Percentiles rank a stretch among this genome's conserved stretches.
phyloP scores from a whole-genome alignment of 768 basidiomycete genomes.

The Naematelia encephala region DNA sequence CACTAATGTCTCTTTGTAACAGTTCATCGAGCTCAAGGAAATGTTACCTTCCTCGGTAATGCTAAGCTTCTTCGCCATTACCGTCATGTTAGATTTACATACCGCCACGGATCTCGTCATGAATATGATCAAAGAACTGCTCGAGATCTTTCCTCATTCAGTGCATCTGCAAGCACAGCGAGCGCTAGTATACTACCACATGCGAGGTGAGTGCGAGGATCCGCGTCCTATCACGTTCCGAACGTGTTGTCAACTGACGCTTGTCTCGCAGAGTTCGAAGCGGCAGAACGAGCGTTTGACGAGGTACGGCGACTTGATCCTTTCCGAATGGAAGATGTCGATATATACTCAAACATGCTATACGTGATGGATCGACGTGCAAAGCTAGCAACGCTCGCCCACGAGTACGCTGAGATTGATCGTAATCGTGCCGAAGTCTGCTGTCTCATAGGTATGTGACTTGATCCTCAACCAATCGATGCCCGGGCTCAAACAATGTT shows the following conservation, averaged over 20 bases:
- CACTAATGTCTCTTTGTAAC: neutral
- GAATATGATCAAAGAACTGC: constrained; percentile 71
- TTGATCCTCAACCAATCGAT: neutral
- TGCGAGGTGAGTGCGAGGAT: constrained; percentile 65
- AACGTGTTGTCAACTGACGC: neutral
- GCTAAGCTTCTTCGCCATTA: constrained; percentile 75
- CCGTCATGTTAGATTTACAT: constrained; percentile 82
- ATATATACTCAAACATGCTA: constrained; percentile 92
- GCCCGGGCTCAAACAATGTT: neutral
- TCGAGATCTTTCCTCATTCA: constrained; percentile 76
- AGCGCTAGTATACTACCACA: constrained; percentile 82
- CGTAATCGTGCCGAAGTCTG: constrained; percentile 95
- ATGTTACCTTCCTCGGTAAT: constrained; percentile 59
- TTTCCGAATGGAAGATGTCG: constrained; percentile 87
- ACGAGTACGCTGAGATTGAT: constrained; percentile 82
- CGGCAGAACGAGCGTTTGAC: constrained; percentile 81
- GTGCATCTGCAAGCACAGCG: constrained; percentile 81
- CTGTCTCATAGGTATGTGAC: constrained; percentile 77
- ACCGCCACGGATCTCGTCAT: constrained; percentile 83
- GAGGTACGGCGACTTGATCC: constrained; percentile 76
- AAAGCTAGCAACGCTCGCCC: constrained; percentile 85
- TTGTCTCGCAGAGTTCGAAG: constrained; percentile 70
- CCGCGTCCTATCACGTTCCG: neutral
- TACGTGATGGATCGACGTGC: constrained; percentile 88
- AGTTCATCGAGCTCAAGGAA: constrained; percentile 53